These are phyloP conservation scores for Termitomyces sp. DNA, from an alignment of 768 basidiomycete species.

Conservation along the genomic window DNA sequence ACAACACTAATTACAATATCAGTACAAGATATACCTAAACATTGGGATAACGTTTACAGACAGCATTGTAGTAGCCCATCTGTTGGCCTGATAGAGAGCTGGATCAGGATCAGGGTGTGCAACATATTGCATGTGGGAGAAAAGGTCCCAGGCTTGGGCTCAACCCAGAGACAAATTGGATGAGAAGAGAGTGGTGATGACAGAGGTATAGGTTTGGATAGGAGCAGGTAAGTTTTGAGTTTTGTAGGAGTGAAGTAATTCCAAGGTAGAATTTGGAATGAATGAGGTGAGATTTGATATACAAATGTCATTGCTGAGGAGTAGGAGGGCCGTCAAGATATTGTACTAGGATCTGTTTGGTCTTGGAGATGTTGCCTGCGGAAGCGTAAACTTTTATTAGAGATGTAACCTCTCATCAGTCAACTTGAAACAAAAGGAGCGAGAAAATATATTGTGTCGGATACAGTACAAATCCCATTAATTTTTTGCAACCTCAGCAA, in stretches of 20 bases:
- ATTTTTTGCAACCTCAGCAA: no score
- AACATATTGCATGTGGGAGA: slow-evolving; percentile 93
- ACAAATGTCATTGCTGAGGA: slow-evolving; percentile 62
- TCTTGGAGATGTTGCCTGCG: slow-evolving; percentile 38
- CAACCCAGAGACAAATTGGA: slow-evolving; percentile 47
- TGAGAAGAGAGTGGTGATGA: slow-evolving; percentile 58
- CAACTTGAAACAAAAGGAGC: no score
- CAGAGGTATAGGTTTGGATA: slow-evolving; percentile 68
- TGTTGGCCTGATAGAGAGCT: slow-evolving; percentile 70
- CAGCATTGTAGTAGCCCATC: slow-evolving; percentile 72
- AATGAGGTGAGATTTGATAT: slow-evolving; percentile 65
- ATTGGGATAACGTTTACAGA: slow-evolving; percentile 31
- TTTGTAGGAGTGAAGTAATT: slow-evolving; percentile 73
- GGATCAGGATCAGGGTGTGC: slow-evolving; percentile 81
- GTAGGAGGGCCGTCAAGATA: slow-evolving; percentile 42
- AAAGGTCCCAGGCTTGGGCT: slow-evolving; percentile 91
- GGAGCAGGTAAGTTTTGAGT: slow-evolving; percentile 56
- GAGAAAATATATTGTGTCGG: no score
- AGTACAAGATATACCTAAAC: neutral
- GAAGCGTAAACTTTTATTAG: slow-evolving; percentile 49
- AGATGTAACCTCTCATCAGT: slow-evolving; percentile 39
- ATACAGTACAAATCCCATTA: no score
- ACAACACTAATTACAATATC: slow-evolving; percentile 56
- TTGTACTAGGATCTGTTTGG: slow-evolving; percentile 42
- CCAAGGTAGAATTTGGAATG: slow-evolving; percentile 62